phyloP scores from a whole-genome alignment of 2,329 filamentous ascomycete genomes.

The Hansfordia pulvinata region DNA sequence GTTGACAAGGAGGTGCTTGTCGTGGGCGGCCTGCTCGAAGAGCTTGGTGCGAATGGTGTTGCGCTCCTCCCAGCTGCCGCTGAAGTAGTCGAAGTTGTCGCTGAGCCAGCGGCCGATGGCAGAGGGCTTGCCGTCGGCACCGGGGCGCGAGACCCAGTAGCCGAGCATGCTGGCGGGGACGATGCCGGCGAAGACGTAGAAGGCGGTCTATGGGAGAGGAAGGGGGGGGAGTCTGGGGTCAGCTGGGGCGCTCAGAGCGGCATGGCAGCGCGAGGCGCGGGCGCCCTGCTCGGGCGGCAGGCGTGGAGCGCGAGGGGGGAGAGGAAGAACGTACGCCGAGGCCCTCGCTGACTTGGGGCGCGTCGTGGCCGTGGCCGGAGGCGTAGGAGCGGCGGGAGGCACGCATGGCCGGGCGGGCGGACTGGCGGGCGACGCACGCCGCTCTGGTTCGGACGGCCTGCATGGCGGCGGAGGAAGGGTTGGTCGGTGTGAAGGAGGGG shows the following conservation, averaged over 20 bases:
- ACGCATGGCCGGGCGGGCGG: constrained; percentile 10
- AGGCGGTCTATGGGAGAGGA: constrained; percentile 25
- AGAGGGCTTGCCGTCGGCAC: constrained; percentile 34
- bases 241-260: no score
- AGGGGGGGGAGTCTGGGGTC: constrained; percentile 2
- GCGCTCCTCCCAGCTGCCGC: constrained; percentile 35
- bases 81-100: constrained; percentile 30
- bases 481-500: no score
- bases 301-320: no score
- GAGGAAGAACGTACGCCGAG: constrained; percentile 35
- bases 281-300: no score
- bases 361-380: constrained; percentile 28
- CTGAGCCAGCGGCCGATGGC: constrained; percentile 30
- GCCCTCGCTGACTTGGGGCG: constrained; percentile 32
- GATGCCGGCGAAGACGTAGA: constrained; percentile 29
- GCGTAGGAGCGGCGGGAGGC: constrained; percentile 32
- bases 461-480: no score
- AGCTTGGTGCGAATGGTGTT: constrained; percentile 37
- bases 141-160: constrained; percentile 35
- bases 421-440: constrained; percentile 23
- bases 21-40: constrained; percentile 41
- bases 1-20: constrained; percentile 40
- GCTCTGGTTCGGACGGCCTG: constrained; percentile 28
- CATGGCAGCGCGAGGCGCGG: no score
- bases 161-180: constrained; percentile 28